Percentiles rank a stretch among this genome's conserved stretches.
These are phyloP conservation scores for Gossypium thurberi DNA, from an alignment of 345 rosid species.

Conservation along the genomic window DNA sequence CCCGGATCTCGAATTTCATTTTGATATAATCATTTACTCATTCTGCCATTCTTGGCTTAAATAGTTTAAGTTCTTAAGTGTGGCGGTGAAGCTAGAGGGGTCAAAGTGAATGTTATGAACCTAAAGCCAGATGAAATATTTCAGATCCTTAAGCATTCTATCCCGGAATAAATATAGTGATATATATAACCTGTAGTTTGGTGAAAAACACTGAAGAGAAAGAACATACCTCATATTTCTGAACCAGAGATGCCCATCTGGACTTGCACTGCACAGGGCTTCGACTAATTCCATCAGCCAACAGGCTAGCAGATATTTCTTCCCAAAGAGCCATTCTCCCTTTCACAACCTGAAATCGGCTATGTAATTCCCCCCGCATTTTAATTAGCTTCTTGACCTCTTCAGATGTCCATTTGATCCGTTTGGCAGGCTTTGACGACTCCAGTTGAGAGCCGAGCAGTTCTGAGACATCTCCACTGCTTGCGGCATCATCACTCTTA, in stretches of 20 bases:
- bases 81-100: not conserved
- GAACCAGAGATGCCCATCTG: constrained; percentile 77
- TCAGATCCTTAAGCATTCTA: not conserved
- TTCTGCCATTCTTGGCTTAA: not conserved
- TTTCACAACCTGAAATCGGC: constrained; percentile 66
- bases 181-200: not conserved
- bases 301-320: constrained; percentile 53
- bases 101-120: not conserved
- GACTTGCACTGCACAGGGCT: constrained; percentile 91
- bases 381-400: constrained; percentile 72
- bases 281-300: constrained; percentile 51
- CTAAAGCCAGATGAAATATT: not conserved
- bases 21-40: not conserved
- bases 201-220: constrained; percentile 8
- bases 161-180: not conserved
- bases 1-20: not conserved
- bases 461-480: constrained; percentile 37
- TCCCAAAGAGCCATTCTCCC: constrained; percentile 96
- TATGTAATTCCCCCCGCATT: constrained; percentile 61
- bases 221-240: constrained; percentile 71
- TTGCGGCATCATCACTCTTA: constrained; percentile 27
- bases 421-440: constrained; percentile 40
- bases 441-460: constrained; percentile 32
- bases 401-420: constrained; percentile 83
- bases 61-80: not conserved